These are phyloP conservation scores for Candolleomyces eurysporus DNA, from an alignment of 768 basidiomycete genomes.

Conservation along the genomic window DNA sequence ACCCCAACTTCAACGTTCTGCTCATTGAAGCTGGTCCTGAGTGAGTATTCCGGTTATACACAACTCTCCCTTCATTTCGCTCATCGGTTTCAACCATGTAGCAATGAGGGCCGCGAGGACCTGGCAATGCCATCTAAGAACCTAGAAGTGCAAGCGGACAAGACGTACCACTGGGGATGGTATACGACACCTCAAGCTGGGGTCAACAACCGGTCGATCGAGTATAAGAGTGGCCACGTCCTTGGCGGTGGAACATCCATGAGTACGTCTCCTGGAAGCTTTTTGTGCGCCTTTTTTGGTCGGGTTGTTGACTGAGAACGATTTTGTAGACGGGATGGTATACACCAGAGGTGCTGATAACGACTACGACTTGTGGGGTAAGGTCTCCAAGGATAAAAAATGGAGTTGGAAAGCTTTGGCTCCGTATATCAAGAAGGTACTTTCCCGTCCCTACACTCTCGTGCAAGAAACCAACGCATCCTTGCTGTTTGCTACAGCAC, in stretches of 20 bases:
- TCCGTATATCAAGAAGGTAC: slow-evolving; percentile 24
- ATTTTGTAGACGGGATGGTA: slow-evolving; percentile 21
- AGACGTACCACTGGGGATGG: slow-evolving; percentile 28
- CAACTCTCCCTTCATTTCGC: background rate
- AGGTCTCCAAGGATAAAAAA: slow-evolving; percentile 19
- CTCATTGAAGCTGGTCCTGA: slow-evolving; percentile 14
- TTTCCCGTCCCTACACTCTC: background rate
- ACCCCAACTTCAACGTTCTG: slow-evolving; percentile 8
- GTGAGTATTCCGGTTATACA: background rate
- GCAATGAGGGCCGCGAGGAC: slow-evolving; percentile 1
- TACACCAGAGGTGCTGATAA: slow-evolving; percentile 32
- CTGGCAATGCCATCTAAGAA: slow-evolving; percentile 2
- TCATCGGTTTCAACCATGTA: background rate
- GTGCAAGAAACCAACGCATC: background rate
- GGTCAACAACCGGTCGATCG: slow-evolving; percentile 17
- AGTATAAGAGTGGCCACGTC: slow-evolving; percentile 23
- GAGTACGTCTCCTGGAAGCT: slow-evolving; percentile 1
- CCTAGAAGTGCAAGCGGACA: slow-evolving; percentile 4
- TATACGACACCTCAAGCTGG: slow-evolving; percentile 22
- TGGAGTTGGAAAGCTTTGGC: slow-evolving; percentile 35
- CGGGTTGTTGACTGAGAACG: background rate
- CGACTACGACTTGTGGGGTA: slow-evolving; percentile 32
- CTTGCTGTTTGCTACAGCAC: background rate
- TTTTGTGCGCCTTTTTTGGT: no score
- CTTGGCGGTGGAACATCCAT: slow-evolving; percentile 29